A percentile compares a stretch with the other conserved stretches of the same genome.
Evolutionary conservation across 345 rosid species (phyloP).

Genomic region (Euphorbia lathyris): DNA sequence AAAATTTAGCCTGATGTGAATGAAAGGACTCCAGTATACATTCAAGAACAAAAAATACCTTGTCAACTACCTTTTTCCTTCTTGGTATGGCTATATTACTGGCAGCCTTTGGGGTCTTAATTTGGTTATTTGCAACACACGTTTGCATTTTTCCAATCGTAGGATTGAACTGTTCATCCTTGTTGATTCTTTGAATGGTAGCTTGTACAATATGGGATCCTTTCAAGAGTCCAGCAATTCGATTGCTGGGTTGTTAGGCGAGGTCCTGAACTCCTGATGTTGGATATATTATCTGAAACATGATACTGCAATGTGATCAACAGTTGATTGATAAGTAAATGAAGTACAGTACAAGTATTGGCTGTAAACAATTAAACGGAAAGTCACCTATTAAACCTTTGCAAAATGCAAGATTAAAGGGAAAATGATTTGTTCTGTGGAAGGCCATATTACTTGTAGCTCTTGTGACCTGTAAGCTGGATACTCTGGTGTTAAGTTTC

Average conservation of each 20-base stretch:
- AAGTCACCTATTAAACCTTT: neutral
- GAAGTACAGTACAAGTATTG: neutral
- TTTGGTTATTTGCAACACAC: neutral
- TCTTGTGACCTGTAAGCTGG: neutral
- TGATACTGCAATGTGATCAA: neutral
- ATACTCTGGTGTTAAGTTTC: no score
- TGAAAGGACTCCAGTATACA: neutral
- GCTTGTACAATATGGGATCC: neutral
- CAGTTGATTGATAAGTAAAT: neutral
- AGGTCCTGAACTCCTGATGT: neutral
- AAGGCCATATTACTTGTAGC: neutral
- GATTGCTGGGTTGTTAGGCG: neutral
- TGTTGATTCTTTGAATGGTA: neutral
- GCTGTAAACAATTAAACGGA: neutral
- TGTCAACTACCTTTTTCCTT: neutral
- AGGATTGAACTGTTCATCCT: neutral
- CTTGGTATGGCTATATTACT: neutral
- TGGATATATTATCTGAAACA: no score
- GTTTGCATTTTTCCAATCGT: neutral
- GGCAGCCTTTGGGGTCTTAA: neutral
- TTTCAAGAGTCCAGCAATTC: neutral
- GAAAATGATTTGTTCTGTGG: neutral
- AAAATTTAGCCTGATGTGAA: neutral
- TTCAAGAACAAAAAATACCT: neutral
- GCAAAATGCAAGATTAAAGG: slow-evolving; percentile 1